A percentile compares a stretch with the other conserved stretches of the same genome.
phyloP scores from a whole-genome alignment of 495 filamentous ascomycete species.

The Aspergillus coremiiformis region DNA sequence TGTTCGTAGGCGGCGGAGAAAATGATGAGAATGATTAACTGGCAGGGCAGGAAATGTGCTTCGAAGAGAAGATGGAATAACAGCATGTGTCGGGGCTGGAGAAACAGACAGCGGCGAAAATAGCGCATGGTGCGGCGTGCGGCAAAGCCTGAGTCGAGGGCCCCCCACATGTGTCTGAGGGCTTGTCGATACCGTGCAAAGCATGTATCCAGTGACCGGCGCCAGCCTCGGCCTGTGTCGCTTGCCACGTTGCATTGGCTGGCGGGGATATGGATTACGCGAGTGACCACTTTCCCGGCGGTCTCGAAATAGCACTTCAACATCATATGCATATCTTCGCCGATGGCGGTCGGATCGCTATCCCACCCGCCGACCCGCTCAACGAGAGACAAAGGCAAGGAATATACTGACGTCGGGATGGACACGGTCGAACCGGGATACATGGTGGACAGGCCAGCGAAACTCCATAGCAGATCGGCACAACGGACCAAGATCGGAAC shows the following conservation, averaged over 20 bases:
- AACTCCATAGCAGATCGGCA: slow-evolving; percentile 60
- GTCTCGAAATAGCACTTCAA: slow-evolving; percentile 67
- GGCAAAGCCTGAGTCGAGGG: slow-evolving; percentile 58
- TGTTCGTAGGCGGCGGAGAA: slow-evolving; percentile 50
- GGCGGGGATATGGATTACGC: slow-evolving; percentile 49
- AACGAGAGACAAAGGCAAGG: slow-evolving; percentile 52
- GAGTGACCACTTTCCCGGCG: slow-evolving; percentile 50
- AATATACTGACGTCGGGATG: slow-evolving; percentile 65
- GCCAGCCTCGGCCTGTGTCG: slow-evolving; percentile 39
- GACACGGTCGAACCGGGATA: slow-evolving; percentile 51
- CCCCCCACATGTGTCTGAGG: slow-evolving; percentile 65
- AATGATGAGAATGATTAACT: slow-evolving; percentile 53
- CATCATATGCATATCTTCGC: slow-evolving; percentile 69
- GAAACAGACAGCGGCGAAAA: slow-evolving; percentile 20
- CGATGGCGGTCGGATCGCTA: slow-evolving; percentile 57
- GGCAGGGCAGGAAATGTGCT: slow-evolving; percentile 60
- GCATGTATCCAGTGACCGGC: slow-evolving; percentile 43
- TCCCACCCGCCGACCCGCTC: slow-evolving; percentile 61
- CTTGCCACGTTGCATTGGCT: slow-evolving; percentile 62
- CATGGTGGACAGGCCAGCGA: slow-evolving; percentile 58
- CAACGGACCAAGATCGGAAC: slow-evolving; percentile 60
- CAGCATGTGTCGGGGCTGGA: slow-evolving; percentile 26
- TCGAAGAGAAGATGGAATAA: slow-evolving; percentile 58
- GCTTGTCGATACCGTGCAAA: slow-evolving; percentile 58
- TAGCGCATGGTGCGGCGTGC: slow-evolving; percentile 23